phyloP scores from a whole-genome alignment of 495 filamentous ascomycete genomes.

The Ascodesmis nigricans region DNA sequence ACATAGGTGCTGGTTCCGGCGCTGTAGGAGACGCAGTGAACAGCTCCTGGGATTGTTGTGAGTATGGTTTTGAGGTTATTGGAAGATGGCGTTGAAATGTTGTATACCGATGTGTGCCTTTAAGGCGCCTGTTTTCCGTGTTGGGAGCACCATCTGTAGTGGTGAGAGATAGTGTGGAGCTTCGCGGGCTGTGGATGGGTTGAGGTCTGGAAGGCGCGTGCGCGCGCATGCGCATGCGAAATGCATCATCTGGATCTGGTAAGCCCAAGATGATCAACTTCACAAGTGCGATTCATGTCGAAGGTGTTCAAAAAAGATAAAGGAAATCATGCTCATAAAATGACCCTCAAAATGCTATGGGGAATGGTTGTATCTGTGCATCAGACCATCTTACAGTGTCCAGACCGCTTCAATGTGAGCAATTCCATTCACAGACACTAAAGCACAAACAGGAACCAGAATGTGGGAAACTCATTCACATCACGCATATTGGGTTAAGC shows the following conservation, averaged over 20 bases:
- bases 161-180: background rate
- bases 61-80: constrained; percentile 1
- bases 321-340: no score
- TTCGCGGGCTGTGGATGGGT: background rate
- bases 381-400: no score
- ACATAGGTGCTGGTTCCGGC: constrained; percentile 43
- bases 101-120: constrained; percentile 15
- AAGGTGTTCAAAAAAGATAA: no score
- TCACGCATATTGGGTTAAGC: no score
- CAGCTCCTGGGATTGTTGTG: constrained; percentile 31
- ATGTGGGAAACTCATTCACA: no score
- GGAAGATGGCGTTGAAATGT: background rate
- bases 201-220: background rate
- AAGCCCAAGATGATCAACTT: background rate
- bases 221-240: background rate
- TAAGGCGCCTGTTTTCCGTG: constrained; percentile 12
- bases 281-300: no score
- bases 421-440: no score
- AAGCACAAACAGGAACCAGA: no score
- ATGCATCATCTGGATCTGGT: background rate
- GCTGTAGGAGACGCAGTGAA: constrained; percentile 54
- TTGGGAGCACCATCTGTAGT: constrained; percentile 19
- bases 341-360: no score
- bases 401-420: no score
- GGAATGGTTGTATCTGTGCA: no score